Evolutionary conservation across 2,329 filamentous ascomycete genomes (phyloP), one percentile per base, ranked within the genome.

Genomic region (Balansia obtecta): DNA sequence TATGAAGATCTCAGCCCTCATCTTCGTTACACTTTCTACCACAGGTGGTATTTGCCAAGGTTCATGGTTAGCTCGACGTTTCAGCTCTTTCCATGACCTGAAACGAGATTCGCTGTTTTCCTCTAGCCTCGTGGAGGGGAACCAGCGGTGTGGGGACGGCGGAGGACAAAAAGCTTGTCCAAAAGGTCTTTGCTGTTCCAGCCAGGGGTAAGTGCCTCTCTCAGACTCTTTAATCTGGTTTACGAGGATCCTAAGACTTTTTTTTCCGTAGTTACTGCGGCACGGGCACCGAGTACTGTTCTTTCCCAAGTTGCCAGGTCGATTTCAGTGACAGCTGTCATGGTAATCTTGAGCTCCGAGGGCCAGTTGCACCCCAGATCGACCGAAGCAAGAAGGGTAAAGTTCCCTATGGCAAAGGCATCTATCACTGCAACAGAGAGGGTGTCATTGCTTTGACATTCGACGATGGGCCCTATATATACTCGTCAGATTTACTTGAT

Each of bases 261-360:
- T n/a, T 1, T 1, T 42, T n/a, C 6, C 8, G 7, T n/a, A 76
- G 73, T 42, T 80, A 74, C 70, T 82, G 78, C 54, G 79, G 78
- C 46, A 70, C 62, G n/a, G 70, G 68, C 4, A 61, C 61, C 11
- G 71, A 76, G 1, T 80, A 81, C 63, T 85, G 81, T 64, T 71
- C 71, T 32, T 74, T 79, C 18, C 81, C 81, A 2, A 74, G 80
- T 49, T 85, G 81, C 59, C 72, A 79, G 60, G 77, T 82, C 57
- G 65, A 74, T 55, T 82, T 77, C 55, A 78, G 78, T n/a, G 70
- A 79, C 18, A 73, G 65, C 4, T 85, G 81, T 55, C 79, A 83
- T 55, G 79, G 74, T 49, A 82, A 83, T 56, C 68, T 57, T 71
- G 77, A 47, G 53, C 73, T 54, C 3, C 52, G 53, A 0, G 81